phyloP scores from a whole-genome alignment of 2,329 filamentous ascomycete genomes.

The Trichoderma atroviride region DNA sequence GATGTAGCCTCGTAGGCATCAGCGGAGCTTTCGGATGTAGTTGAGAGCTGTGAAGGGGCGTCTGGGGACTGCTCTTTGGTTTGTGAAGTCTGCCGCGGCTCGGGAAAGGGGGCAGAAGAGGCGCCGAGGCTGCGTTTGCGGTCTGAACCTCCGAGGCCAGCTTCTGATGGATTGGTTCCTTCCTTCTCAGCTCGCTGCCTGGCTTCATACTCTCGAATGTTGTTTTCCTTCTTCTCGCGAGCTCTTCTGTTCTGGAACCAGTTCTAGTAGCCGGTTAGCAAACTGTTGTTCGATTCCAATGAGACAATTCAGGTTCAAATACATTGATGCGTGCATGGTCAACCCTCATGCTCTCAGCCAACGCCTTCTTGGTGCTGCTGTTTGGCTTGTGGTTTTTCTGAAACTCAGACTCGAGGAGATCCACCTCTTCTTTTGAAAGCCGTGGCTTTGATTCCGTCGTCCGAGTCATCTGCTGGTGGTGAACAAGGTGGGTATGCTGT shows the following conservation, averaged over 20 bases:
- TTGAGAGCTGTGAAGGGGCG: constrained; percentile 30
- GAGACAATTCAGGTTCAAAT: constrained; percentile 32
- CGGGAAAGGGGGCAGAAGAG: constrained; percentile 46
- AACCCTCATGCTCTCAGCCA: constrained; percentile 64
- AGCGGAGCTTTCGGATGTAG: constrained; percentile 30
- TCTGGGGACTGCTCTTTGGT: constrained; percentile 27
- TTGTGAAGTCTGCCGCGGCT: constrained; percentile 30
- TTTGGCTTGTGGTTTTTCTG: constrained; percentile 66
- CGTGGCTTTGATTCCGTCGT: constrained; percentile 55
- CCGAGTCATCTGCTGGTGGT: constrained; percentile 45
- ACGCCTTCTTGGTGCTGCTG: constrained; percentile 61
- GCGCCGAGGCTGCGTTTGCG: constrained; percentile 44
- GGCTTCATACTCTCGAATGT: constrained; percentile 48
- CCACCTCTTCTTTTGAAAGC: constrained; percentile 61
- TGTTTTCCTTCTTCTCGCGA: constrained; percentile 66
- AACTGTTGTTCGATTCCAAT: not conserved
- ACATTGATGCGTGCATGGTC: constrained; percentile 67
- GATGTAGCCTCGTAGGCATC: constrained; percentile 34
- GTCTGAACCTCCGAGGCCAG: constrained; percentile 35
- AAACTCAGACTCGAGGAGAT: constrained; percentile 62
- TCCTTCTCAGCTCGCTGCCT: constrained; percentile 44
- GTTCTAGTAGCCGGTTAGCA: constrained; percentile 54
- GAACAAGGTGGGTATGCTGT: constrained; percentile 43
- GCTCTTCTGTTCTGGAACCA: constrained; percentile 71
- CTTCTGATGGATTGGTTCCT: constrained; percentile 32